A percentile compares a stretch with the other conserved stretches of the same genome.
Conservation (phyloP, 495 filamentous ascomycete genomes). For the Articulospora tetracladia region DNA sequence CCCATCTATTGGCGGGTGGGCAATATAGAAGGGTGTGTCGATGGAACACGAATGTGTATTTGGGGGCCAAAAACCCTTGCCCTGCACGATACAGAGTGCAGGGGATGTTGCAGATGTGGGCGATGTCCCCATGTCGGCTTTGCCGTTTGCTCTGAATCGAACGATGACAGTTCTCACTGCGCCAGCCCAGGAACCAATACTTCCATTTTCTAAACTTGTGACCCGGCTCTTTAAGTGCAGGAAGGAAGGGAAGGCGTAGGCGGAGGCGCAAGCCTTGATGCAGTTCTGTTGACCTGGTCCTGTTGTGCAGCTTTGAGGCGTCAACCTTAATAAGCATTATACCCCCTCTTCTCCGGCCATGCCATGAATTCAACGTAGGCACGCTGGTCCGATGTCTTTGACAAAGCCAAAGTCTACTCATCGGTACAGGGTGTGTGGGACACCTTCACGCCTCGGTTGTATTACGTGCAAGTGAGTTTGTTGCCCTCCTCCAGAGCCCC, state of each 20-base stretch:
- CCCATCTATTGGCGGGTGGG: background rate
- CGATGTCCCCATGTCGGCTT: background rate
- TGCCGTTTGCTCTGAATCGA: background rate
- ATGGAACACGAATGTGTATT: background rate
- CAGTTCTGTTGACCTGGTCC: background rate
- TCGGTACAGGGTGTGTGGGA: slow-evolving; percentile 3
- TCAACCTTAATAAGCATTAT: background rate
- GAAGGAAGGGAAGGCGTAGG: background rate
- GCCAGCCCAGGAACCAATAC: background rate
- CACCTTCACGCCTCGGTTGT: slow-evolving; percentile 9
- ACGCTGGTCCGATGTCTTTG: background rate
- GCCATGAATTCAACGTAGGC: background rate
- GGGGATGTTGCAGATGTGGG: background rate
- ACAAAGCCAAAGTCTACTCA: slow-evolving; percentile 1
- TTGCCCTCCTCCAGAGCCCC: background rate
- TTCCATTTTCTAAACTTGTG: background rate
- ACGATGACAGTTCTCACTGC: background rate
- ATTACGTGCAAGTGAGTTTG: slow-evolving; percentile 19
- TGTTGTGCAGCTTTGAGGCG: background rate
- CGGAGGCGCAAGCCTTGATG: background rate
- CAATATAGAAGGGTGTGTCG: background rate
- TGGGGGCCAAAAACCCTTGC: background rate
- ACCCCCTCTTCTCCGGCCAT: background rate
- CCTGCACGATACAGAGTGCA: background rate
- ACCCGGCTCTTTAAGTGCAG: background rate